Evolutionary conservation across 495 filamentous ascomycete genomes (phyloP).

Genomic region (Podospora comata): DNA sequence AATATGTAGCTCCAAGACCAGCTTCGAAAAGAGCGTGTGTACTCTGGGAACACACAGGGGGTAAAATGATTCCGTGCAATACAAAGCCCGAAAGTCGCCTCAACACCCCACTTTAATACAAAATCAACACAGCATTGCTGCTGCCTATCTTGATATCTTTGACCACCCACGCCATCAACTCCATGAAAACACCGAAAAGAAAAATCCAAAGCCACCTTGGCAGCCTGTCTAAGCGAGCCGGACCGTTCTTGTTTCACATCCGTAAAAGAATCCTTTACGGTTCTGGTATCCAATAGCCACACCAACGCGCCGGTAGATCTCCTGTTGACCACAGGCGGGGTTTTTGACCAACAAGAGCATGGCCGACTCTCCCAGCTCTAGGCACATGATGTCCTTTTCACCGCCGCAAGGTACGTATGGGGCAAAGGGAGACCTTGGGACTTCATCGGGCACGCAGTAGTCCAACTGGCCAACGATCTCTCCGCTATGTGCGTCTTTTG

Average conservation of each 20-base stretch:
- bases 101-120: background rate
- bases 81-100: background rate
- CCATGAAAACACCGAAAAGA: background rate
- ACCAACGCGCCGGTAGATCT: slow-evolving; percentile 25
- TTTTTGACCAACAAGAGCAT: slow-evolving; percentile 30
- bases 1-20: background rate
- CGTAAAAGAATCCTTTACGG: slow-evolving; percentile 34
- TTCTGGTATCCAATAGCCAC: slow-evolving; percentile 29
- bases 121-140: background rate
- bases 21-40: background rate
- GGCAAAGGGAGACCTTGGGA: background rate
- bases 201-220: background rate
- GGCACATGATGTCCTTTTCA: slow-evolving; percentile 30
- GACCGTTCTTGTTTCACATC: slow-evolving; percentile 24
- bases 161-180: background rate
- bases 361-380: slow-evolving; percentile 33
- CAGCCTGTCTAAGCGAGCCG: slow-evolving; percentile 16
- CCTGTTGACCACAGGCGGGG: background rate
- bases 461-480: slow-evolving; percentile 35
- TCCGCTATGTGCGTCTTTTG: slow-evolving; percentile 32
- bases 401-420: slow-evolving; percentile 24
- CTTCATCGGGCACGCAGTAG: slow-evolving; percentile 19
- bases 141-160: background rate
- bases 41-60: background rate
- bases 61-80: background rate